These are phyloP conservation scores for Leccinellum luteum DNA, from an alignment of 768 basidiomycete genomes.

Conservation along the genomic window DNA sequence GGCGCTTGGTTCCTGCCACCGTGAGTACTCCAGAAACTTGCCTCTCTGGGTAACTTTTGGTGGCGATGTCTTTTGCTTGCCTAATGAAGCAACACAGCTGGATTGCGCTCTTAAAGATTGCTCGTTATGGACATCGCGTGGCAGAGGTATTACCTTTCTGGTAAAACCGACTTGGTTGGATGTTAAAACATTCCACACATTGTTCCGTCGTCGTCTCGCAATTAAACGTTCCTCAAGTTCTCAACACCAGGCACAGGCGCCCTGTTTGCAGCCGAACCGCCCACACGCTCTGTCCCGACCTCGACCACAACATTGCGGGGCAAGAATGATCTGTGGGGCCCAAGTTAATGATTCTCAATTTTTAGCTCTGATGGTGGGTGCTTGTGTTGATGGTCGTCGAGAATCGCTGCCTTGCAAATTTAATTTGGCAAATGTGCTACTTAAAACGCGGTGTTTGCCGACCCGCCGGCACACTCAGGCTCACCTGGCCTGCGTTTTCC, in stretches of 20 bases:
- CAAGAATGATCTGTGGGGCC: background rate
- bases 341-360: background rate
- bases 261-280: background rate
- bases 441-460: constrained; percentile 9
- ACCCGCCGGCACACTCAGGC: background rate
- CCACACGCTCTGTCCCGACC: background rate
- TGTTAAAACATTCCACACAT: background rate
- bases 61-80: constrained; percentile 20
- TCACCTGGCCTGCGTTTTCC: background rate
- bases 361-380: background rate
- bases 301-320: background rate
- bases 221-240: background rate
- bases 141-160: constrained; percentile 3
- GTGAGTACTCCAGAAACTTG: constrained; percentile 9
- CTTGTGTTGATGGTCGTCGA: background rate
- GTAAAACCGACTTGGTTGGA: background rate
- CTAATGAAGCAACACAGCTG: constrained; percentile 16
- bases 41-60: constrained; percentile 23
- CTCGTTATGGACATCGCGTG: constrained; percentile 16
- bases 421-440: background rate
- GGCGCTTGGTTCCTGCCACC: background rate
- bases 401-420: constrained; percentile 1
- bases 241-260: background rate
- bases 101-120: constrained; percentile 23
- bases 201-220: background rate